Evolutionary conservation across 2,329 filamentous ascomycete species (phyloP), one percentile per base, ranked within the genome.

Genomic region (Arthrobotrys entomopaga): DNA sequence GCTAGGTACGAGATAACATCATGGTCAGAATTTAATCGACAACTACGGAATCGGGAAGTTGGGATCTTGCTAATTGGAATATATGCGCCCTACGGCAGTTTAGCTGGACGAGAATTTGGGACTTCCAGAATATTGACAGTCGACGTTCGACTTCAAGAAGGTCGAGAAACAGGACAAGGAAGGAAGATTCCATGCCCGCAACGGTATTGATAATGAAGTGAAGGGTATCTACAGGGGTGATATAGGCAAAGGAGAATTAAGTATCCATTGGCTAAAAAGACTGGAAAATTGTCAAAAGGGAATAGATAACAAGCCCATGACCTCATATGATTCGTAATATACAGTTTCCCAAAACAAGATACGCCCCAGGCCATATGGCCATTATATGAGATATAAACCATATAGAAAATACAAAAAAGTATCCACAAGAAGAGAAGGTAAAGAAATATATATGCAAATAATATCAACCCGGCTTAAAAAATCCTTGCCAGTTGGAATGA

Each of bases 391-490:
- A 57, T 34, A 59, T 22, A 49, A 46, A 53, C 20, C 54, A 24
- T 49, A 24, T 38, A n/a, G 10, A 29, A 46, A 46, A 46, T 5
- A 46, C 43, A 24, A 53, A 54, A 42, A 64, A 59, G 56, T 73
- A 73, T 73, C 26, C n/a, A 73, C 67, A 72, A 61, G 67, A 72
- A 72, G 54, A 60, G 56, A 73, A 73, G 54, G 42, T 50, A 48
- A 54, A 16, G 53, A 42, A 63, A 65, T 26, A 50, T 29, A 29
- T 53, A n/a, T 24, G 29, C 29, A 34, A 19, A 42, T 13, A 19
- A 52, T 49, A 42, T 43, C 20, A n/a, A 54, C 19, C 48, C 53
- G 15, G 38, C 15, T 58, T 40, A 42, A 6, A 54, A 16, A 15
- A 15, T 40, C 29, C 43, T 58, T 52, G 46, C 50, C 34, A 46